Conservation (phyloP, 2,329 filamentous ascomycete species). For the Aphanocladium album region DNA sequence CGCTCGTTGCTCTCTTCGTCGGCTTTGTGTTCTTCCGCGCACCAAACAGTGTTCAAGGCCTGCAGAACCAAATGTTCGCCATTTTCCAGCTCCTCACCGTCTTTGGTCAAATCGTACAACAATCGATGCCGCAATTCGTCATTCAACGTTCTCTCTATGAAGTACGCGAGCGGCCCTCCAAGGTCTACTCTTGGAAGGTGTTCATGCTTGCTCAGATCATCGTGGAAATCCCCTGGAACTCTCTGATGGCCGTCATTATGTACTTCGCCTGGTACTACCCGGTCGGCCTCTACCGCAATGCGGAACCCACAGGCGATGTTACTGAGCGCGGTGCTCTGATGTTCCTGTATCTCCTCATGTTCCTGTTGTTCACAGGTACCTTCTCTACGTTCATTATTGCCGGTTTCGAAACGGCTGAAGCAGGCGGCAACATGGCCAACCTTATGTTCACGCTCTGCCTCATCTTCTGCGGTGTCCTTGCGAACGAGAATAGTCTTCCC, state of each 20-base stretch:
- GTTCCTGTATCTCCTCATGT: slow-evolving; percentile 70
- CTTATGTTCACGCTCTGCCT: slow-evolving; percentile 67
- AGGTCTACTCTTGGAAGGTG: slow-evolving; percentile 79
- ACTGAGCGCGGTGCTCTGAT: slow-evolving; percentile 69
- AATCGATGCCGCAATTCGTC: slow-evolving; percentile 83
- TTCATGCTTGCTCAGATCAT: slow-evolving; percentile 81
- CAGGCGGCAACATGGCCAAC: slow-evolving; percentile 70
- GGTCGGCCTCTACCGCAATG: slow-evolving; percentile 70
- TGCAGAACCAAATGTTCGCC: slow-evolving; percentile 82
- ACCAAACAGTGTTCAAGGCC: slow-evolving; percentile 66
- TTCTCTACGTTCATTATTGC: slow-evolving; percentile 77
- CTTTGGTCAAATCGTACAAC: slow-evolving; percentile 73
- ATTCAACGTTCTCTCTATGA: slow-evolving; percentile 78
- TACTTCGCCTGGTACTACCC: slow-evolving; percentile 85
- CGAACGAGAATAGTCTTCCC: slow-evolving; percentile 56
- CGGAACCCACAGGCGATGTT: slow-evolving; percentile 54
- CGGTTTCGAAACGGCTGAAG: slow-evolving; percentile 68
- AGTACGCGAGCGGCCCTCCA: slow-evolving; percentile 76
- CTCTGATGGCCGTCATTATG: slow-evolving; percentile 69
- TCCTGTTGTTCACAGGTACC: slow-evolving; percentile 75
- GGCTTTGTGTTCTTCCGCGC: slow-evolving; percentile 76
- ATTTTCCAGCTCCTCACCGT: slow-evolving; percentile 81
- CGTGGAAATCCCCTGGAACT: slow-evolving; percentile 82
- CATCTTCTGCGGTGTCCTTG: slow-evolving; percentile 73
- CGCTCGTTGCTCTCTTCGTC: slow-evolving; percentile 65